Base-by-base conservation (phyloP, 2,329 filamentous ascomycete genomes). In the Aschersonia sp. region DNA sequence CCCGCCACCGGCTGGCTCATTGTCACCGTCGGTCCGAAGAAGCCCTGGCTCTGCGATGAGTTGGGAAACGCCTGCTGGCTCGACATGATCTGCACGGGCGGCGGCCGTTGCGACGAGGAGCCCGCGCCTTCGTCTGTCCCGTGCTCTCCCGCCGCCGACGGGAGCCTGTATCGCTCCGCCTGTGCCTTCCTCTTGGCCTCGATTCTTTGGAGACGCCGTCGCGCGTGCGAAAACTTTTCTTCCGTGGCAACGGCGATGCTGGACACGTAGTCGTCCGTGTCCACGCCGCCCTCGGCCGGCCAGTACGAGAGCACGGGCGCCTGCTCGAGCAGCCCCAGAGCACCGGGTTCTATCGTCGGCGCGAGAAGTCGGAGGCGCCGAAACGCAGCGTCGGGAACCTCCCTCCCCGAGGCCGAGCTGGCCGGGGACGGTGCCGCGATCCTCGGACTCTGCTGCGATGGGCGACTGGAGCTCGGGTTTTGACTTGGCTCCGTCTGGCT, bases 1-100 rank as follows among this genome's bases (percentile, higher is more conserved):
- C 72, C 72, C n/a, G 62, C 49, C 11, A 68, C 55, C 8, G 68
- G 65, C 54, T 73, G 70, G 46, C 70, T 72, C 63, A 70, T 71
- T n/a, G 62, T 59, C 46, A 63, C 51, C 4, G 56, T 55, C n/a
- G 62, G 56, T 41, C 57, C 54, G 10, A 56, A 47, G 2, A 54
- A 46, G 1, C 52, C 56, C 40, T 62, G 57, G 37, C 56, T 59
- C 54, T 67, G 66, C 30, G 62, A 63, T 30, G 63, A 67, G 45
- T 51, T 55, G 1, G 59, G 59, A 6, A 53, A 49, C 30, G 52
- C 59, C 45, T 54, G 55, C 49, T 66, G 64, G 44, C 64, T 66
- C 9, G 64, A 66, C 64, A 65, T 59, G 48, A 54, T 51, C 29
- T 62, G 59, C 35, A 54, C 50, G 5, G 57, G 54, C 5, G 52